Conservation (phyloP, 1,139 yeast genomes). For the Saccharomyces hybrid region DNA sequence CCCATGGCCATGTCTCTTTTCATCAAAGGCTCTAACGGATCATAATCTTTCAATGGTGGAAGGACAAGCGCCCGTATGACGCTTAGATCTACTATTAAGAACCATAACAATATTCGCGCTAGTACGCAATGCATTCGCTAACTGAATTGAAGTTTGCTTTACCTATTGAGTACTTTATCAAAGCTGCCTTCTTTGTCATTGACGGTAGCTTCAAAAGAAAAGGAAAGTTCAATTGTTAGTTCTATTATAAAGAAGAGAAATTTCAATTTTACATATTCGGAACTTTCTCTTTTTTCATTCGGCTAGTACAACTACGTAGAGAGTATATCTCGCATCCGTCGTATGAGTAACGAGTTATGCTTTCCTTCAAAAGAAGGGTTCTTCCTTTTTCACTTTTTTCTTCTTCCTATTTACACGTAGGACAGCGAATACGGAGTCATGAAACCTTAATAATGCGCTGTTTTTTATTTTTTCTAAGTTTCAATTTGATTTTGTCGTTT, state of each 20-base stretch:
- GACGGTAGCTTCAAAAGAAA: background rate
- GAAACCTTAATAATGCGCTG: background rate
- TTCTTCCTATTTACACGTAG: background rate
- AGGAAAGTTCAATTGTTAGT: background rate
- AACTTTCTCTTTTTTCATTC: background rate
- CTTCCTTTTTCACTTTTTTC: background rate
- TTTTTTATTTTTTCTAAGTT: background rate
- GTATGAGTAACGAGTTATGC: background rate
- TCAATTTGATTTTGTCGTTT: background rate
- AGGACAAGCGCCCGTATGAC: background rate
- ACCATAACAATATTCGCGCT: background rate
- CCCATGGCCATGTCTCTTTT: background rate
- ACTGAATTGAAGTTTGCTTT: background rate
- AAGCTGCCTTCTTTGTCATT: background rate
- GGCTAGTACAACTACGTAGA: background rate
- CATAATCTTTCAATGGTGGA: background rate
- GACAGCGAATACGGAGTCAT: background rate
- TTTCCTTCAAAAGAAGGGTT: background rate
- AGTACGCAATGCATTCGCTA: background rate
- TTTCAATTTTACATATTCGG: background rate
- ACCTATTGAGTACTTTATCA: background rate
- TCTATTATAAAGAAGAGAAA: background rate
- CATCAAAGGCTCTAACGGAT: background rate
- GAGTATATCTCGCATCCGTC: background rate
- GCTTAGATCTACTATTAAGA: background rate